These are phyloP conservation scores for Trichoderma koningii DNA, from an alignment of 2,329 filamentous ascomycete species.

Conservation along the genomic window DNA sequence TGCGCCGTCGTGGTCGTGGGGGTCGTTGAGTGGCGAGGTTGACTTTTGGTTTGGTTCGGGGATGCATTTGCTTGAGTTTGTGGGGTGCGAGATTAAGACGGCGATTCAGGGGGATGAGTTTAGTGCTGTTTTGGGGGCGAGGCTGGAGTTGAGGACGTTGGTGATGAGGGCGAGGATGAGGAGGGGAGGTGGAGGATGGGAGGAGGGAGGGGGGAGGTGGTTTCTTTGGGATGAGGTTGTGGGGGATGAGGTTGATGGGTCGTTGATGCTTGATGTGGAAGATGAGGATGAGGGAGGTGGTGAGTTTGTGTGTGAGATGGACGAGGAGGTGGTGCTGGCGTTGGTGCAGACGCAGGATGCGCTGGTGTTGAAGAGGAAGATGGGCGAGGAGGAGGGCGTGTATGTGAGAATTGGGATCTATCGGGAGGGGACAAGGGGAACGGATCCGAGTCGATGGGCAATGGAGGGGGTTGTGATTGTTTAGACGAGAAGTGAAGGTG, in stretches of 20 bases:
- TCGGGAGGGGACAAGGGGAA: background rate
- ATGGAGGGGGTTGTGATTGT: constrained; percentile 2
- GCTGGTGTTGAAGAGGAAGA: constrained; percentile 4
- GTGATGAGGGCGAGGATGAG: background rate
- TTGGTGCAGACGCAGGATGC: constrained; percentile 4
- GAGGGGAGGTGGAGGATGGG: background rate
- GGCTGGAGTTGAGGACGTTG: constrained; percentile 12
- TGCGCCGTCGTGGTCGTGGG: constrained; percentile 22
- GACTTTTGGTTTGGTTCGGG: constrained; percentile 1
- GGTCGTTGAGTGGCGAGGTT: constrained; percentile 10
- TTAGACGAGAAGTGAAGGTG: background rate
- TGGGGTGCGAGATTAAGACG: background rate
- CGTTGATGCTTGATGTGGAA: constrained; percentile 3
- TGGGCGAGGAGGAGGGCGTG: background rate
- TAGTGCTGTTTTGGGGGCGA: background rate
- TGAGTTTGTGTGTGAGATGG: background rate
- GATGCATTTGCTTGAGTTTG: constrained; percentile 1
- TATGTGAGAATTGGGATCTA: constrained; percentile 8
- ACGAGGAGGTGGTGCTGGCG: constrained; percentile 1
- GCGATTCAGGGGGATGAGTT: constrained; percentile 3
- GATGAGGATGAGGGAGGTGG: background rate
- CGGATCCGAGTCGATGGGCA: background rate
- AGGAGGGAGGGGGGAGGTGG: background rate
- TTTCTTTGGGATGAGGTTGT: constrained; percentile 9
- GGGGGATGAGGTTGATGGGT: background rate